Evolutionary conservation across 768 basidiomycete species (phyloP), one percentile per base, ranked within the genome.

Genomic region (Sporobolomyces phaffii): DNA sequence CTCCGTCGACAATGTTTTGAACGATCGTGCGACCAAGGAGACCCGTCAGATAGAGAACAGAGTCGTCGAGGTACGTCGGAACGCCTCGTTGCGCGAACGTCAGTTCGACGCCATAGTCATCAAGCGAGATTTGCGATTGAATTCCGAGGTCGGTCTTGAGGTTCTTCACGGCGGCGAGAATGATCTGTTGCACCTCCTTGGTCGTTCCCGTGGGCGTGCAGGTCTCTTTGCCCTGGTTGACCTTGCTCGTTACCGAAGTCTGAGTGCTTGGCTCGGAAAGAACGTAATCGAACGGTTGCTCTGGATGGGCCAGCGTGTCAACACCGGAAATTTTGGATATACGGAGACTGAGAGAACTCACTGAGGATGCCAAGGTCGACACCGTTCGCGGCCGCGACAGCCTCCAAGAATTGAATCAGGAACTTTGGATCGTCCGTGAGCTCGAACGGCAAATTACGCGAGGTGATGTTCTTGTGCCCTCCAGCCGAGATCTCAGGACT

Each of bases 31-130:
- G 84, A 41, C 86, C 85, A 33, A 88, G 85, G 5, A 83, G 84
- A 22, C 86, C 86, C 43, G 88, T 85, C 50, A 88, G 80, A 77
- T 83, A 87, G 28, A 89, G 77, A 0, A 81, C 83, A 1, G 85
- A 85, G 64, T 81, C 73, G 75, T 89, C 87, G 5, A 84, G 85
- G 84, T 81, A 76, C 1, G 83, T 83, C 33, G 84, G 80, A 26
- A 88, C 84, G 31, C 78, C 79, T 44, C 76, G 79, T 72, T 88
- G 87, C 29, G 78, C 76, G 77, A 88, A 87, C 6, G 81, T 75
- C 38, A 88, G 78, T 53, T 82, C 81, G 8, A 83, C 84, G 17
- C 81, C 76, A 69, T 82, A 89, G 60, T 88, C 85, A 74, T 88
- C 87, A 40, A 89, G 76, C 73, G 82, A 83, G 41, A 85, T 76